These are phyloP conservation scores for Diaporthe sp. DNA, from an alignment of 2,329 filamentous ascomycete genomes.

Conservation along the genomic window DNA sequence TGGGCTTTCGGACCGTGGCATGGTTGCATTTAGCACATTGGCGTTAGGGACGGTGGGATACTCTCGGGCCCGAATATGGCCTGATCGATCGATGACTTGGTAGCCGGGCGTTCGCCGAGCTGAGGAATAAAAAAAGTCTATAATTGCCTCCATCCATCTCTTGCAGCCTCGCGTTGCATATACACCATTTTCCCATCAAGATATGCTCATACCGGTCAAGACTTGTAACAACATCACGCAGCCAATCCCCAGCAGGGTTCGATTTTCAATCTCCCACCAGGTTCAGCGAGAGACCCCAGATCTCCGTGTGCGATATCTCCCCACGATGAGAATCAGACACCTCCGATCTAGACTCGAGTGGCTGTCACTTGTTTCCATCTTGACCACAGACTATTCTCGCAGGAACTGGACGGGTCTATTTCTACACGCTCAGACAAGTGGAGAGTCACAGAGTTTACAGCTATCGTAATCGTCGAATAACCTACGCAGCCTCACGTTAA, in stretches of 20 bases:
- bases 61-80: slow-evolving; percentile 30
- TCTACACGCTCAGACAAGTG: neutral
- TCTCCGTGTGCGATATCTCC: neutral
- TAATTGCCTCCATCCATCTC: slow-evolving; percentile 20
- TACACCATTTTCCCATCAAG: too few species aligned
- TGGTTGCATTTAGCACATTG: slow-evolving; percentile 37
- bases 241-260: neutral
- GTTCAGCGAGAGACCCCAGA: neutral
- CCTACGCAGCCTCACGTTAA: neutral
- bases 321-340: neutral
- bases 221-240: neutral
- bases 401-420: neutral
- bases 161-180: neutral
- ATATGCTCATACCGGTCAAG: neutral
- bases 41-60: slow-evolving; percentile 34
- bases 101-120: slow-evolving; percentile 37
- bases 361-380: neutral
- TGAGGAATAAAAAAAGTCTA: slow-evolving; percentile 35
- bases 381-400: neutral
- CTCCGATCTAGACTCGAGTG: neutral
- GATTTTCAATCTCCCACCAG: neutral
- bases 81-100: slow-evolving; percentile 35
- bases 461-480: neutral
- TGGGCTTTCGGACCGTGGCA: slow-evolving; percentile 30
- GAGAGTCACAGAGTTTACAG: neutral